Conservation (phyloP, 2,329 filamentous ascomycete species). For the Verticillium tricorpus region DNA sequence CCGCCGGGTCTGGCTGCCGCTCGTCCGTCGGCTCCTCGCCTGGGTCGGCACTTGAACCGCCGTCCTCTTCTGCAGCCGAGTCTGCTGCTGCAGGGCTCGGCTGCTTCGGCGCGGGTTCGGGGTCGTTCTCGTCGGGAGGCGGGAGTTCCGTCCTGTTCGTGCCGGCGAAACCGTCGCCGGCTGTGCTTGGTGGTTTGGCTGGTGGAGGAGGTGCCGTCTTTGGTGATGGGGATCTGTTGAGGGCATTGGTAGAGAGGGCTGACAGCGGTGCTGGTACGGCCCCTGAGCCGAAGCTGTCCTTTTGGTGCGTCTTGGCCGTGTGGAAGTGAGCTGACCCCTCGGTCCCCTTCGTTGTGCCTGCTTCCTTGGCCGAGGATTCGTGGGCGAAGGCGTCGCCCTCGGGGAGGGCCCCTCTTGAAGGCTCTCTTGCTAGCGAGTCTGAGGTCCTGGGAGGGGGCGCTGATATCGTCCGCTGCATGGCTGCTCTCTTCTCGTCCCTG, state of each 20-base stretch:
- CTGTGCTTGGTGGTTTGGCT: background rate
- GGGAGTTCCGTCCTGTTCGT: background rate
- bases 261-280: constrained; percentile 30
- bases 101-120: background rate
- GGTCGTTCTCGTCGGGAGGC: background rate
- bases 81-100: background rate
- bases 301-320: constrained; percentile 34
- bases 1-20: constrained; percentile 27
- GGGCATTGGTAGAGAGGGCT: constrained; percentile 32
- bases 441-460: constrained; percentile 4
- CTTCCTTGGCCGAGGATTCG: constrained; percentile 15
- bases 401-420: constrained; percentile 20
- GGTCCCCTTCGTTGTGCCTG: constrained; percentile 5
- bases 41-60: constrained; percentile 9
- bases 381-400: constrained; percentile 35
- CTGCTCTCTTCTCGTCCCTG: constrained; percentile 4
- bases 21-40: constrained; percentile 18
- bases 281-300: constrained; percentile 19
- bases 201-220: background rate
- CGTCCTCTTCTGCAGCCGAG: constrained; percentile 6
- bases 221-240: constrained; percentile 36
- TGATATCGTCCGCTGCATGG: constrained; percentile 9
- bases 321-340: constrained; percentile 29
- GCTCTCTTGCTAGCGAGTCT: background rate
- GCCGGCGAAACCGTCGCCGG: background rate